These are phyloP conservation scores for Durusdinium trenchii DNA, from an alignment of 73 alveolate genomes.

Conservation along the genomic window DNA sequence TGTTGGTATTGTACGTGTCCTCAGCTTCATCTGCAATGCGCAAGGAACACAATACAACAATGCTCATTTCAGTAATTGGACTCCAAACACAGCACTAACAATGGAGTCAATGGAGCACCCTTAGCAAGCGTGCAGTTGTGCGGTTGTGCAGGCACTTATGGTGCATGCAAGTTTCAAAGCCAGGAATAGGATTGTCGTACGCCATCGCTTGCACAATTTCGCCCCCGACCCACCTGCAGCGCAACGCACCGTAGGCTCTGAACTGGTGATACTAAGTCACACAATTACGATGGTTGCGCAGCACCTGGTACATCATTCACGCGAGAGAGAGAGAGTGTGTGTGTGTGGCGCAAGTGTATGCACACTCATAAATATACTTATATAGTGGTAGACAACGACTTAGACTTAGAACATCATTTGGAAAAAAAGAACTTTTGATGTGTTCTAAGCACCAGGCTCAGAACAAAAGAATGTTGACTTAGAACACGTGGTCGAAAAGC, in stretches of 20 bases:
- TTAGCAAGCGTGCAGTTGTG: background rate
- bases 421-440: too few species aligned
- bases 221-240: constrained; percentile 99
- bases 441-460: too few species aligned
- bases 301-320: too few species aligned
- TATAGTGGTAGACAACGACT: too few species aligned
- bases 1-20: constrained; percentile 99
- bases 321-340: too few species aligned
- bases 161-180: constrained; percentile 95
- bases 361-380: too few species aligned
- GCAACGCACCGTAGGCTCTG: background rate
- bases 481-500: too few species aligned
- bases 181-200: constrained; percentile 99
- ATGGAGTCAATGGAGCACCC: background rate
- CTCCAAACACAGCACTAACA: background rate
- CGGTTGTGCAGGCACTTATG: background rate
- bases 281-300: background rate
- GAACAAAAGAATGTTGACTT: too few species aligned
- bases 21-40: background rate
- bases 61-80: background rate
- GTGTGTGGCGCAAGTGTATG: too few species aligned
- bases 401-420: too few species aligned
- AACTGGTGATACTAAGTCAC: background rate
- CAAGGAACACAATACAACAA: too few species aligned
- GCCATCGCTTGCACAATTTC: constrained; percentile 99